Conservation (phyloP, 169 alveolate genomes). For the Miamiensis avidus region DNA sequence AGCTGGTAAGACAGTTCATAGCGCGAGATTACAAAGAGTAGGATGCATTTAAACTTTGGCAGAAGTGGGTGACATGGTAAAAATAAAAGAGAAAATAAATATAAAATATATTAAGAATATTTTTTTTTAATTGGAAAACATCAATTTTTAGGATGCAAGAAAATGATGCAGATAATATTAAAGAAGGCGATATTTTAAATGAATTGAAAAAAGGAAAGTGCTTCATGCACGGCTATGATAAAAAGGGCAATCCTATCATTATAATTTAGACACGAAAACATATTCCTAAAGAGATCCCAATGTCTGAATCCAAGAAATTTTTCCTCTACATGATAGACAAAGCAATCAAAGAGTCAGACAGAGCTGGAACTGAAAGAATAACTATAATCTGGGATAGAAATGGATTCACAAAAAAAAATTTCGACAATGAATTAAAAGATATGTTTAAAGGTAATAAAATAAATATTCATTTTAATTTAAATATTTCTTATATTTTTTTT, state of each 20-base stretch:
- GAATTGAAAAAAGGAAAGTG: not conserved
- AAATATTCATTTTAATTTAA: too few relatives aligned
- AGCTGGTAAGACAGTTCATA: not conserved
- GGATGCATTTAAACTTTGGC: not conserved
- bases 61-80: not conserved
- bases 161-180: not conserved
- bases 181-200: not conserved
- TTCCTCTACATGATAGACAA: slow-evolving; percentile 51
- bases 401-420: slow-evolving; percentile 46
- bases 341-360: slow-evolving; percentile 50
- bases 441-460: not conserved
- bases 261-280: not conserved
- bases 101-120: too few relatives aligned
- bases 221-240: not conserved
- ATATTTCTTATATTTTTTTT: too few relatives aligned
- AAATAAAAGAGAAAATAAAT: not conserved
- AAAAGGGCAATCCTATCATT: not conserved
- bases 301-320: slow-evolving; percentile 30
- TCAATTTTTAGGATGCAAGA: not conserved
- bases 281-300: not conserved
- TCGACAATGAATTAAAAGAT: slow-evolving; percentile 35
- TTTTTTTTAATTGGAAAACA: not conserved
- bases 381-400: slow-evolving; percentile 65
- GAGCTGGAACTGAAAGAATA: slow-evolving; percentile 44
- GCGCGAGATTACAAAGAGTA: not conserved